phyloP scores from a whole-genome alignment of 2,329 filamentous ascomycete species.

The Thielaviopsis populi region DNA sequence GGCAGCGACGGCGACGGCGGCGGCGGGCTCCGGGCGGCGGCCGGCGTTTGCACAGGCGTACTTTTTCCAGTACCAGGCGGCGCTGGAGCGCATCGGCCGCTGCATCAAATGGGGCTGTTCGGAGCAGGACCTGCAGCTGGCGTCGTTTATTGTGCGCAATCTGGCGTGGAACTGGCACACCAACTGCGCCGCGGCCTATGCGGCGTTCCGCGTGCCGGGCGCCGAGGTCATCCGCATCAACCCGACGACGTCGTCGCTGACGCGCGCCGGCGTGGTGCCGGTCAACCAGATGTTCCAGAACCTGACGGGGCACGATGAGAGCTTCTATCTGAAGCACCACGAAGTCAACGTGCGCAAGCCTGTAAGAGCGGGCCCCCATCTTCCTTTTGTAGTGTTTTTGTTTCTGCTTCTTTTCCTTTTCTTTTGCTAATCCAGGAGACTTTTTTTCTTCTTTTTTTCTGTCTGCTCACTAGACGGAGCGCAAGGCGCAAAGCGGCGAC shows the following conservation, averaged over 20 bases:
- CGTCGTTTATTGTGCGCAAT: slow-evolving; percentile 30
- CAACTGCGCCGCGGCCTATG: slow-evolving; percentile 1
- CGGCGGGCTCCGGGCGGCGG: not conserved
- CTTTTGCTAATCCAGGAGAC: too few relatives aligned
- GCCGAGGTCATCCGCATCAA: not conserved
- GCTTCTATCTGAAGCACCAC: slow-evolving; percentile 1
- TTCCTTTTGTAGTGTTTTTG: too few relatives aligned
- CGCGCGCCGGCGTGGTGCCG: slow-evolving; percentile 1
- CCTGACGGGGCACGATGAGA: slow-evolving; percentile 1
- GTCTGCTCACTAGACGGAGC: slow-evolving; percentile 3
- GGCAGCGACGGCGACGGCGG: not conserved
- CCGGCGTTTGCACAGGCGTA: slow-evolving; percentile 6
- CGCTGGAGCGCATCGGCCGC: slow-evolving; percentile 9
- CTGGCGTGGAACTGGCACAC: slow-evolving; percentile 11
- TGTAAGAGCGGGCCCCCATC: not conserved
- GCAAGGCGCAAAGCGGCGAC: slow-evolving; percentile 7
- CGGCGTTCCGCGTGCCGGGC: slow-evolving; percentile 7
- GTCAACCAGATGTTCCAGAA: slow-evolving; percentile 8
- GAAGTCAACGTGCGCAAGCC: slow-evolving; percentile 10
- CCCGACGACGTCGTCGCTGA: slow-evolving; percentile 7
- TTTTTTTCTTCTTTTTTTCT: too few relatives aligned
- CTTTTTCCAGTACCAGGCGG: slow-evolving; percentile 12
- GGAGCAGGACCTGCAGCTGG: slow-evolving; percentile 9
- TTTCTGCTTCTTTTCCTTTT: too few relatives aligned
- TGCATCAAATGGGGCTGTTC: slow-evolving; percentile 16